Conservation (phyloP, 352 stramenopile species). For the Thalassiosira hispida region DNA sequence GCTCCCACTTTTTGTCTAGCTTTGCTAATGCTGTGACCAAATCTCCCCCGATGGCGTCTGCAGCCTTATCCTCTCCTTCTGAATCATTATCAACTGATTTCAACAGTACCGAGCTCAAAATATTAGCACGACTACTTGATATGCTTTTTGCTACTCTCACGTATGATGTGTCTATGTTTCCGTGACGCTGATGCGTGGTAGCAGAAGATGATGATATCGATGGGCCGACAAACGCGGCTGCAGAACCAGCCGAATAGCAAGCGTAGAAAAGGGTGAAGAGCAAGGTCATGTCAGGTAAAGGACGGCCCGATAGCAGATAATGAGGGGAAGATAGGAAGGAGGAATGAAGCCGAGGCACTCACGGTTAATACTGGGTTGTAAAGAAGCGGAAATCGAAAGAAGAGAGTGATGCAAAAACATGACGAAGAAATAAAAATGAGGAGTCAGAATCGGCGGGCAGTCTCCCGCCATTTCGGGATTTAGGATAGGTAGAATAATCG, state of each 20-base stretch:
- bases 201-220: conserved; percentile 12
- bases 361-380: too few relatives aligned
- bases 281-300: neutral
- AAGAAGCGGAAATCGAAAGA: too few relatives aligned
- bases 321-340: too few relatives aligned
- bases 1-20: conserved; percentile 72
- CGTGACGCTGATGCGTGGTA: neutral
- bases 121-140: too few relatives aligned
- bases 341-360: too few relatives aligned
- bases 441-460: neutral
- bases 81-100: neutral
- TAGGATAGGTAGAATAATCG: too few relatives aligned
- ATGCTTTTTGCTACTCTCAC: too few relatives aligned
- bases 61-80: conserved; percentile 11
- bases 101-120: neutral
- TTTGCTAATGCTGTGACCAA: conserved; percentile 62
- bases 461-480: too few relatives aligned
- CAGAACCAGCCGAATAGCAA: neutral
- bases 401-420: too few relatives aligned
- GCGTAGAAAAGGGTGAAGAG: neutral
- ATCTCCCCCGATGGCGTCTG: conserved; percentile 40
- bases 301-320: neutral
- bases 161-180: neutral
- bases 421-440: too few relatives aligned
- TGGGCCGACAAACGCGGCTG: neutral